A percentile compares a stretch with the other conserved stretches of the same genome.
These are phyloP conservation scores for Phallus indusiatus DNA, from an alignment of 768 basidiomycete species.

Conservation along the genomic window DNA sequence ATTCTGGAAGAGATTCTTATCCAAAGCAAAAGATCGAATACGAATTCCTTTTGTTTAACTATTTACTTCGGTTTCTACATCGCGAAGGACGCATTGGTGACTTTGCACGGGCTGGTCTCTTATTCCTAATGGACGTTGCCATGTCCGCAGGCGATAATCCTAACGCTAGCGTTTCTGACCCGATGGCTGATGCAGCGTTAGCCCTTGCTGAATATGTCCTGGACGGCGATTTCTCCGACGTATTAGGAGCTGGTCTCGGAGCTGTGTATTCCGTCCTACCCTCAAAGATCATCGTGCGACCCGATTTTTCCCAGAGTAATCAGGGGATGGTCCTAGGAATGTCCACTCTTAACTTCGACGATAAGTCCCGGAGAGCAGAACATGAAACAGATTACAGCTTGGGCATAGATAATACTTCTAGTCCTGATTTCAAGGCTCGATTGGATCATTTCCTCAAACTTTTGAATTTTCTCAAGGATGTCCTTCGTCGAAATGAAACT, in stretches of 20 bases:
- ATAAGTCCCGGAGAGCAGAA: slow-evolving; percentile 40
- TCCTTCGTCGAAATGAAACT: slow-evolving; percentile 56
- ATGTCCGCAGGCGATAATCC: slow-evolving; percentile 63
- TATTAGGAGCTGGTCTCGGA: slow-evolving; percentile 84
- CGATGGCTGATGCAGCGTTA: slow-evolving; percentile 75
- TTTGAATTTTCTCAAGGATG: slow-evolving; percentile 86
- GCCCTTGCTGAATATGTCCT: slow-evolving; percentile 89
- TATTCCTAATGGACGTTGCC: slow-evolving; percentile 94
- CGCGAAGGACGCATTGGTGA: slow-evolving; percentile 91
- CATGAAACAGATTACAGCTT: slow-evolving; percentile 44
- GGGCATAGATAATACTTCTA: slow-evolving; percentile 71
- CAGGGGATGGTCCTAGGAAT: slow-evolving; percentile 69
- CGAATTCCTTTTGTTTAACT: slow-evolving; percentile 93
- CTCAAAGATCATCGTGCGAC: slow-evolving; percentile 66
- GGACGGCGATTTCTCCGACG: slow-evolving; percentile 98
- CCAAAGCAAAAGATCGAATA: slow-evolving; percentile 68
- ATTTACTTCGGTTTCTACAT: slow-evolving; percentile 90
- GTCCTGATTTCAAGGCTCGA: slow-evolving; percentile 64
- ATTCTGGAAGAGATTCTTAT: slow-evolving; percentile 36
- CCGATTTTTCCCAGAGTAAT: slow-evolving; percentile 29
- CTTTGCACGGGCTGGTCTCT: slow-evolving; percentile 80
- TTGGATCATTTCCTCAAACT: slow-evolving; percentile 87
- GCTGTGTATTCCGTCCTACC: slow-evolving; percentile 91
- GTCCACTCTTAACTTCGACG: slow-evolving; percentile 41
- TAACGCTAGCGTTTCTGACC: slow-evolving; percentile 33